Base-by-base conservation (phyloP, 352 stramenopile species). In the Pythium dissimile region DNA sequence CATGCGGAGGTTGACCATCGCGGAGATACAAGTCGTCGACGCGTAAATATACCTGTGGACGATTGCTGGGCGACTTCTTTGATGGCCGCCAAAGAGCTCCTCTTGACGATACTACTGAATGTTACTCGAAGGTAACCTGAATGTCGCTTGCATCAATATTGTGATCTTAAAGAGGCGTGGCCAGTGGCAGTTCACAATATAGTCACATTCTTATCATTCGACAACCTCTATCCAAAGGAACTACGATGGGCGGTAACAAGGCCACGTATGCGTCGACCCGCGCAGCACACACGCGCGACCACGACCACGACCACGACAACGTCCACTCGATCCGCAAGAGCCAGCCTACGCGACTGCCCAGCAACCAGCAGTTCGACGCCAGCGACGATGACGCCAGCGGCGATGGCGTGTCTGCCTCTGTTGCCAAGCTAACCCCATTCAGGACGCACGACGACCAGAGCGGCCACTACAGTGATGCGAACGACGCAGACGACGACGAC, bases 1-100 rank as follows among this genome's bases (percentile, higher is more conserved):
- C 67, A 73, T 76, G 62, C 78, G 74, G 32, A 82, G 64, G 69
- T 73, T 87, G n/a, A 73, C 70, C 80, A 92, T 70, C 7, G 20
- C 21, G 32, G 37, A n/a, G n/a, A n/a, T n/a, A n/a, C n/a, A n/a
- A n/a, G n/a, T n/a, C n/a, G n/a, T n/a, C n/a, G n/a, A n/a, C n/a
- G n/a, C n/a, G n/a, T n/a, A n/a, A n/a, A n/a, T n/a, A n/a, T n/a
- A n/a, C n/a, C n/a, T 11, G 37, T 49, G 5, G 23, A 28, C 3
- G 23, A n/a, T 16, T 64, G 52, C 16, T 60, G 44, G 48, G 39
- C 50, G 58, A 65, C 58, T 65, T 62, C 39, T 47, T 54, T 34
- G 21, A 57, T 67, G 46, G 52, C 32, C 46, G 54, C 59, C 38
- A 6, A 9, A 32, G 10, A n/a, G 50, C 43, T 0, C 41, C n/a